Conservation (phyloP, 2,329 filamentous ascomycete genomes). For the Leptographium galeiforme region DNA sequence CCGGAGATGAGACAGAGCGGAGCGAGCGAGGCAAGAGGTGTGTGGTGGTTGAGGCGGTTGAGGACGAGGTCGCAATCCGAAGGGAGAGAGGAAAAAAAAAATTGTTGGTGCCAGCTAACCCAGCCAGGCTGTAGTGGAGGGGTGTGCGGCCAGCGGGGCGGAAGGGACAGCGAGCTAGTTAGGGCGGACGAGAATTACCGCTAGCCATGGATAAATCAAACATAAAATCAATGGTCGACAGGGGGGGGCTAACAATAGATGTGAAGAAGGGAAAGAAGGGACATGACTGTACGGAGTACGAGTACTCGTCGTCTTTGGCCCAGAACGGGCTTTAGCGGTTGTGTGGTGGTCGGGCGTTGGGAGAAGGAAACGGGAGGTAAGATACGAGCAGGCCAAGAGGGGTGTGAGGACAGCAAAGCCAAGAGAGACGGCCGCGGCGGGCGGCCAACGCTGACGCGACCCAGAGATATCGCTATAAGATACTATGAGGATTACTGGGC, state of each 20-base stretch:
- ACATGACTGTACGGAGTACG: too few relatives aligned
- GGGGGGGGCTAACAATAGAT: background rate
- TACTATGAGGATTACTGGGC: too few relatives aligned
- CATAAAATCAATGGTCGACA: background rate
- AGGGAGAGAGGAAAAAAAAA: constrained; percentile 6
- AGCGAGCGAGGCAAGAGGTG: background rate
- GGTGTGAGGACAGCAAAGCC: too few relatives aligned
- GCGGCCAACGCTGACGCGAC: too few relatives aligned
- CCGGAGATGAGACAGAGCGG: background rate
- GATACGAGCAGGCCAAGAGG: too few relatives aligned
- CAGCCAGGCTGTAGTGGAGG: constrained; percentile 3
- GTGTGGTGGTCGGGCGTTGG: too few relatives aligned
- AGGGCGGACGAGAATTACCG: background rate
- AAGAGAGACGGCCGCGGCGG: too few relatives aligned
- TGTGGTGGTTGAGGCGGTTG: background rate
- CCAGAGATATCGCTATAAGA: too few relatives aligned
- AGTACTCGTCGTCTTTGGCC: too few relatives aligned
- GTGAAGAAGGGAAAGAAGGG: background rate
- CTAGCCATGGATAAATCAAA: background rate
- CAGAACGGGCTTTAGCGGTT: too few relatives aligned
- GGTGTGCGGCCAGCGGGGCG: background rate
- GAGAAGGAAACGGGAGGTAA: too few relatives aligned
- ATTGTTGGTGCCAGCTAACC: constrained; percentile 3
- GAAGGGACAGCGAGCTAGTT: background rate
- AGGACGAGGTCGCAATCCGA: constrained; percentile 9